Evolutionary conservation across 768 basidiomycete genomes (phyloP).

Genomic region (Lactarius vividus): DNA sequence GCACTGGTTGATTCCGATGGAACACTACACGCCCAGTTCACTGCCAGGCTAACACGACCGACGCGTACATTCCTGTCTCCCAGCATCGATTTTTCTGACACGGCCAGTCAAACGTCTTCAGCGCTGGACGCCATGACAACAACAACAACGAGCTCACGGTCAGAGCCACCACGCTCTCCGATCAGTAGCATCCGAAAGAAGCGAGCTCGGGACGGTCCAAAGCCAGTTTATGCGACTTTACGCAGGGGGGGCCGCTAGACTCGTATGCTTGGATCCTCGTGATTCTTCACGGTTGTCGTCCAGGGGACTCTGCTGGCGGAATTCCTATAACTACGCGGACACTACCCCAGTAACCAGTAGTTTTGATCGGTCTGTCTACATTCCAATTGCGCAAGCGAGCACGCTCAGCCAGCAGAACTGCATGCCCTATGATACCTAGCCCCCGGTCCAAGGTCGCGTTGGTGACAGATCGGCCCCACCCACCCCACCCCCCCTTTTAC

Average conservation of each 20-base stretch:
- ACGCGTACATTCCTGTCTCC: neutral
- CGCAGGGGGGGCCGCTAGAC: constrained; percentile 15
- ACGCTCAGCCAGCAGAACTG: neutral
- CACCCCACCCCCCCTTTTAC: neutral
- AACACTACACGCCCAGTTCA: constrained; percentile 26
- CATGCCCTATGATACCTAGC: neutral
- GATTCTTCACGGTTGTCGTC: neutral
- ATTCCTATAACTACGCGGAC: neutral
- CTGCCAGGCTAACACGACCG: neutral
- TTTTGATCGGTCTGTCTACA: neutral
- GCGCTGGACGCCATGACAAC: neutral
- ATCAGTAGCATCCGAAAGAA: neutral
- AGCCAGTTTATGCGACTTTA: neutral
- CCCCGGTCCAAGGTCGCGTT: neutral
- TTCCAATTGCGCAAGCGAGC: neutral
- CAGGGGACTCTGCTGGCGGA: neutral
- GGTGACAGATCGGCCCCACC: neutral
- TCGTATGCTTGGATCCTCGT: neutral
- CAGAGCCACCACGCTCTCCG: constrained; percentile 1
- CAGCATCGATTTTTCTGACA: constrained; percentile 1
- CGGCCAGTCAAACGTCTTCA: constrained; percentile 5
- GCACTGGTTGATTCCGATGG: constrained; percentile 29
- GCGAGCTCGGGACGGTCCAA: neutral
- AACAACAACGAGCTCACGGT: neutral
- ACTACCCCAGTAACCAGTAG: neutral